Evolutionary conservation across 1,139 yeast genomes (phyloP), one percentile per base, ranked within the genome.

Genomic region (Kodamaea fungicola): DNA sequence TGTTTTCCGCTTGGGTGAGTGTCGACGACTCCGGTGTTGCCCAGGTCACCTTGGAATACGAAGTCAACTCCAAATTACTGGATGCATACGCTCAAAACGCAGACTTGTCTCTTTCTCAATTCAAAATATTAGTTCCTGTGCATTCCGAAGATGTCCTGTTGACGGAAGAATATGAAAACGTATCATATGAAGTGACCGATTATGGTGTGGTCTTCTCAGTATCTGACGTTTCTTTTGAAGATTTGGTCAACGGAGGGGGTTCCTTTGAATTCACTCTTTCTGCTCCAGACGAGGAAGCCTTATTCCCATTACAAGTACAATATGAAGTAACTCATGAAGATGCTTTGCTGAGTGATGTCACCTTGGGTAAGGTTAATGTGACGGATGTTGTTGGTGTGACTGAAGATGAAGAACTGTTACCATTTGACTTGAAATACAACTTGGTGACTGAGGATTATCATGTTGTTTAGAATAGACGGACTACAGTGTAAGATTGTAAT

Each of bases 1-100:
- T 78, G 33, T 71, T 92, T 47, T 83, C 94, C 30, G 83, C 92
- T 32, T 92, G 98, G 98, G 85, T 87, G 34, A 76, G 79, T 42
- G 67, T 78, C 34, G 72, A 78, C 37, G 88, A 79, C 38, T 58
- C 61, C 34, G 78, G 75, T 12, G 49, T 73, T 40, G 78, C 83
- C 39, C 86, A 81, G 44, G 84, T 90, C 26, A 90, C 96, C 5
- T 69, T 92, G 48, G 98, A 92, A 66, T 89, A 86, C 60, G 97
- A 90, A 66, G 66, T 83, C 41, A 57, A 67, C 28, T 46, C 58
- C 8, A 65, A 64, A 24, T 76, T 73, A 46, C 43, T 68, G 30
- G 60, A 52, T n/a, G 42, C 62, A 61, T 42, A 45, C 55, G 13
- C 44, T 41, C 31, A 33, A 54, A 12, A 47, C 49, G 31, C 66